Conservation (phyloP, 164 flowering plant species). For the Hamamelis virginiana region DNA sequence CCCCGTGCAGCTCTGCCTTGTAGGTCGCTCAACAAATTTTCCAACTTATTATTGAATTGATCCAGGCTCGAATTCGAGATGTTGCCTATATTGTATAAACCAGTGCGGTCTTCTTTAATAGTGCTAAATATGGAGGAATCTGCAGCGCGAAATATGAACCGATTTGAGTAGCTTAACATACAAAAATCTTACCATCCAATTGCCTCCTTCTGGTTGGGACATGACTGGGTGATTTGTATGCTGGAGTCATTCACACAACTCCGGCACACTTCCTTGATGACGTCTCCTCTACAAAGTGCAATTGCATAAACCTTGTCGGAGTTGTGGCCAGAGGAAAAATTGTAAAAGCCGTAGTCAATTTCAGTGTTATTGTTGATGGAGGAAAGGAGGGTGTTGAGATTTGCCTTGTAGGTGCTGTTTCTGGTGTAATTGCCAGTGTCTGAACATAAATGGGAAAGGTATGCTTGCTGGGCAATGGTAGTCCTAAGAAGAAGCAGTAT, state of each 20-base stretch:
- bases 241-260: slow-evolving; percentile 1
- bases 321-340: not conserved
- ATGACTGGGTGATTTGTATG: not conserved
- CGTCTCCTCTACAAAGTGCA: slow-evolving; percentile 16
- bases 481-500: no score
- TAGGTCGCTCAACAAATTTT: no score
- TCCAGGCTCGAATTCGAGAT: no score
- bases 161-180: slow-evolving; percentile 17
- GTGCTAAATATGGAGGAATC: not conserved
- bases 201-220: slow-evolving; percentile 16
- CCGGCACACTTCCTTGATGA: not conserved
- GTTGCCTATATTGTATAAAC: no score
- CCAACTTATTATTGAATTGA: no score
- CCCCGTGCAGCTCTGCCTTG: no score
- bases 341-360: slow-evolving; percentile 12
- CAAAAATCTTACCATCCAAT: slow-evolving; percentile 4
- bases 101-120: no score
- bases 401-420: not conserved
- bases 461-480: no score
- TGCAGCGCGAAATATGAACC: not conserved
- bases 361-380: not conserved
- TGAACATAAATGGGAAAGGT: no score
- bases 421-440: not conserved
- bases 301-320: slow-evolving; percentile 7
- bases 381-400: slow-evolving; percentile 7